A percentile compares a stretch with the other conserved stretches of the same genome.
Evolutionary conservation across 345 rosid genomes (phyloP).

Genomic region (Erysimum cheiranthoides): DNA sequence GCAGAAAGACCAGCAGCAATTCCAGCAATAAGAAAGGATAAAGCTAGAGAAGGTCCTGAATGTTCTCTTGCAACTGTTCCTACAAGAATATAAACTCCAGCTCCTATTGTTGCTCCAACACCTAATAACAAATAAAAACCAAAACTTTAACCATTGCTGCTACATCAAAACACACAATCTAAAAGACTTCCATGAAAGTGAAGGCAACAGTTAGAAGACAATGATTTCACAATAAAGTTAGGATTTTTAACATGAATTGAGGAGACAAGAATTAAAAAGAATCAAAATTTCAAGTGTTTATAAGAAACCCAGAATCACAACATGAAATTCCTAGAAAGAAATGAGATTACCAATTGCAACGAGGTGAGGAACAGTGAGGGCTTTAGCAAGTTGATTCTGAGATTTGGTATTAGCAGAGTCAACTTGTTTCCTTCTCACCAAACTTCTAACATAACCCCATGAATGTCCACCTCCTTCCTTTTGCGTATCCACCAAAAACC

Average conservation of each 20-base stretch:
- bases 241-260: too few relatives aligned
- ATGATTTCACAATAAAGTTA: too few relatives aligned
- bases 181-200: too few relatives aligned
- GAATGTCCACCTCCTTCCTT: constrained; percentile 52
- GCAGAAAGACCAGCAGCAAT: constrained; percentile 95
- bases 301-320: not conserved
- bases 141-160: too few relatives aligned
- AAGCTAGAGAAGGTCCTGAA: constrained; percentile 89
- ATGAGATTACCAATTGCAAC: constrained; percentile 69
- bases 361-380: constrained; percentile 72
- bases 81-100: constrained; percentile 96
- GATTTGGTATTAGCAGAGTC: constrained; percentile 59
- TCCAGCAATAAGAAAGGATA: constrained; percentile 93
- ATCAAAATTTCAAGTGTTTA: not conserved
- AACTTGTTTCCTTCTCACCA: constrained; percentile 83
- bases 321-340: not conserved
- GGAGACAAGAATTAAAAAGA: not conserved
- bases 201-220: too few relatives aligned
- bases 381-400: constrained; percentile 67
- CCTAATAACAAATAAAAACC: constrained; percentile 50
- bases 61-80: constrained; percentile 99
- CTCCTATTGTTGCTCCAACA: constrained; percentile 97
- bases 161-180: too few relatives aligned
- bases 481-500: constrained; percentile 57
- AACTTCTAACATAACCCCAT: constrained; percentile 58